Evolutionary conservation across 768 basidiomycete species (phyloP), one percentile per base, ranked within the genome.

Genomic region (Cantharellus cinnabarinus): DNA sequence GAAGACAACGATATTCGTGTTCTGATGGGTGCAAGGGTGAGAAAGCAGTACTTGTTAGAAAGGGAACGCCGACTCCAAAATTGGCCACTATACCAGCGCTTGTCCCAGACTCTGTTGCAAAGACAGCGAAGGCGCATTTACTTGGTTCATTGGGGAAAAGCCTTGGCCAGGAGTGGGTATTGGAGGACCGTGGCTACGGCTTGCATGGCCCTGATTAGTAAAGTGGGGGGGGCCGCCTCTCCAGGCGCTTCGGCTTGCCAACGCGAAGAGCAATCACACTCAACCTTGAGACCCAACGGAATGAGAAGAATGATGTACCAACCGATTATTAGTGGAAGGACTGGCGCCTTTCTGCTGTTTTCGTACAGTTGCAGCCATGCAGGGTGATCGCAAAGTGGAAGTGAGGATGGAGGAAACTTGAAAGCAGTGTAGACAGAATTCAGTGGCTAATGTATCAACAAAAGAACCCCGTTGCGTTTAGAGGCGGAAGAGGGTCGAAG

Each of bases 1-100:
- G 34, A 70, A 67, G 61, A 89, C 75, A n/a, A 85, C 84, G 65
- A 89, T 75, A 42, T 83, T 85, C 3, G 83, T 85, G 44, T 87
- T 85, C 86, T 84, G 52, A 37, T 14, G 10, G 35, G 52, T 10
- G 7, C 10, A 48, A 48, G 44, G 10, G 35, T 10, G 35, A 37
- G 52, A 54, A 37, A 54, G 52, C 10, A 37, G 52, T 7, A 37
- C 52, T 10, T 10, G 10, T 48, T 29, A 29, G 44, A 54, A 7
- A 10, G 7, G 35, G 10, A 37, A 37, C 14, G 52, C 52, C 14
- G 52, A 10, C 29, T 10, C 10, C 29, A 29, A 48, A 10, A 37
- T 54, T 54, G 52, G 7, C 7, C 52, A 37, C 10, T 29, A 29
- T 29, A 54, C 7, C 52, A 54, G 52, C 10, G 44, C 44, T 48